Conservation (phyloP, 805 yeast species). For the Saccharomycopsis oosterbeekiorum region DNA sequence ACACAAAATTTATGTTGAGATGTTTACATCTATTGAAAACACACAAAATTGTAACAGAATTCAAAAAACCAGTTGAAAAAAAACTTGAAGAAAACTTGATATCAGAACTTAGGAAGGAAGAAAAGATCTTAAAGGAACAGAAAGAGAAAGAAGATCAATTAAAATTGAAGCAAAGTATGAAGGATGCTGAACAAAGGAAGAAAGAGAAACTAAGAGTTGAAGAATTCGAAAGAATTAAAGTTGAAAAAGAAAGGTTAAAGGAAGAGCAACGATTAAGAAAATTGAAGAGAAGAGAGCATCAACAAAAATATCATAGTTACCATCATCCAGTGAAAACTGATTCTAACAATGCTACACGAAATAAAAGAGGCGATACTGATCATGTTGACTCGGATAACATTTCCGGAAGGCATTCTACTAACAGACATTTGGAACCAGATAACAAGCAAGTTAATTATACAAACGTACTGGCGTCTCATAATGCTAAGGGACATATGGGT, state of each 20-base stretch:
- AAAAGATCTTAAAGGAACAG: not conserved
- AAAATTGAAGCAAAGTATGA: not conserved
- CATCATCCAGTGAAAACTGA: not conserved
- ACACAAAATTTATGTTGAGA: constrained; percentile 51
- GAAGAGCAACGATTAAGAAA: constrained; percentile 7
- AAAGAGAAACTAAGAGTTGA: not conserved
- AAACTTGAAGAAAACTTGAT: constrained; percentile 15
- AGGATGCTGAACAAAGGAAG: constrained; percentile 1
- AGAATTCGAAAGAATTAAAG: constrained; percentile 1
- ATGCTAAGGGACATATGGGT: not conserved
- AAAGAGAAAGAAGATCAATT: not conserved
- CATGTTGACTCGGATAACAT: not conserved
- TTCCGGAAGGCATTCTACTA: not conserved
- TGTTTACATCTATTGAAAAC: constrained; percentile 45
- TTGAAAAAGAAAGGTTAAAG: constrained; percentile 7
- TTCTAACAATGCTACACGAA: not conserved
- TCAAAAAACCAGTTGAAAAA: constrained; percentile 20
- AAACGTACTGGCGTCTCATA: not conserved
- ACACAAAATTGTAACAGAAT: constrained; percentile 30
- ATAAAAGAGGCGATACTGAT: not conserved
- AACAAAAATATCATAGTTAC: not conserved
- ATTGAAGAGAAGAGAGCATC: not conserved
- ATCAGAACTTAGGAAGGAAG: not conserved
- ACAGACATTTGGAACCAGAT: not conserved
- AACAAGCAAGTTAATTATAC: not conserved